Base-by-base conservation (phyloP, 2,329 filamentous ascomycete genomes). In the Cytospora piceicola region DNA sequence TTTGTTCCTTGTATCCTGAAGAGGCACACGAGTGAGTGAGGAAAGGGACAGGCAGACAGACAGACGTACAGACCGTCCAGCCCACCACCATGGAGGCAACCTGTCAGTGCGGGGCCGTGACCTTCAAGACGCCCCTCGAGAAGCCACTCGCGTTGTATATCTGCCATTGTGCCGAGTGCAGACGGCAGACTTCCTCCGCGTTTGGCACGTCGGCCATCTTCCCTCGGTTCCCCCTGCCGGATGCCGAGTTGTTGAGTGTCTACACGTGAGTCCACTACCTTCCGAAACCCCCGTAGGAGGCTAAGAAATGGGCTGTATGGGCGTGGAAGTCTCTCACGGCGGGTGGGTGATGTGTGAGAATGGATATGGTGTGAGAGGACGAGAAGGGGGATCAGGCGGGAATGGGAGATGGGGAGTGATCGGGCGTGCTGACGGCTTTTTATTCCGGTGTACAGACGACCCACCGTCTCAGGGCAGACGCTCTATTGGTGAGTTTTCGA, bases 121-220 rank as follows among this genome's bases (percentile, higher is more conserved):
- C 74, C 46, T 91, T 91, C 79, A 84, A 79, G 68, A 90, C 88
- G 34, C 87, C 89, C 0, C 76, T 83, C 0, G 75, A 81, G 4
- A 79, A 83, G 65, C 89, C 89, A 0, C 76, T 90, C 53, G 84
- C 83, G n/a, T 78, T 91, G 59, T 91, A 89, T 75, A 86, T 91
- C 73, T 92, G 89, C 77, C 90, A 91, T 77, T 92, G 90, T 75
- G 77, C 80, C 63, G 83, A 88, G 73, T 92, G 89, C 75, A 83
- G 85, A 57, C 82, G 84, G 65, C 89, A 91, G 77, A 86, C 87
- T 34, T 80, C 85, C 62, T 88, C 87, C 9, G 87, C 89, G 1
- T 91, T 89, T 75, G 89, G 88, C 32, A 85, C 88, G 36, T 88
- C 87, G 42, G 89, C 89, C 70, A 90, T 90, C 67, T 92, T 90